Percentiles rank a stretch among this genome's conserved stretches.
Evolutionary conservation across 1,139 yeast species (phyloP).

Genomic region (Yamadazyma epiphylla): DNA sequence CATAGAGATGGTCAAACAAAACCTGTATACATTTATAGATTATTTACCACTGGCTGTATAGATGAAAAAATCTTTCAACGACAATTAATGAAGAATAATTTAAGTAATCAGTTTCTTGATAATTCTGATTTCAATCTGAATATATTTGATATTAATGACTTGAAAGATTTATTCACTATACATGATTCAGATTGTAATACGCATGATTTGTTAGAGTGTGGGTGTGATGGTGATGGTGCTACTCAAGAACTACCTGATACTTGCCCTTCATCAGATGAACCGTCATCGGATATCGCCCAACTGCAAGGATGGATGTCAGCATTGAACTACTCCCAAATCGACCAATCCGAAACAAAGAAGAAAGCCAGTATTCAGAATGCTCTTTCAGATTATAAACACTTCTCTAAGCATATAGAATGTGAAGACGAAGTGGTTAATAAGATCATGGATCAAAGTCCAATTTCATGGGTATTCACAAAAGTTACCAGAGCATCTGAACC

Average conservation of each 20-base stretch:
- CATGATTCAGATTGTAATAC: conserved; percentile 63
- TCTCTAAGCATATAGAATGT: conserved; percentile 35
- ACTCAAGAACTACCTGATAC: too few relatives aligned
- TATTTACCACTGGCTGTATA: conserved; percentile 83
- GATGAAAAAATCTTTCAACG: conserved; percentile 95
- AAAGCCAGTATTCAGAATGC: conserved; percentile 51
- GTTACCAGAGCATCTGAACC: too few relatives aligned
- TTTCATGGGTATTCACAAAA: conserved; percentile 14
- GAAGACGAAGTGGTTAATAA: conserved; percentile 10
- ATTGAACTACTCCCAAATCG: conserved; percentile 36
- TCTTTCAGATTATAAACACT: conserved; percentile 58
- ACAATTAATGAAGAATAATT: conserved; percentile 79
- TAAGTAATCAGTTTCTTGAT: conserved; percentile 71
- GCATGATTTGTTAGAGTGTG: conserved; percentile 78
- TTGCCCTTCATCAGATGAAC: too few relatives aligned
- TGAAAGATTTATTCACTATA: conserved; percentile 72
- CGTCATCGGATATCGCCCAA: conserved; percentile 1
- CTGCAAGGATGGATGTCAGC: conserved; percentile 50
- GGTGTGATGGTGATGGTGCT: conserved; percentile 54
- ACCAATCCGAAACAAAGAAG: conserved; percentile 25
- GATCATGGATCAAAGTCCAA: conserved; percentile 4
- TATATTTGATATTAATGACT: conserved; percentile 59
- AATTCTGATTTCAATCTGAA: conserved; percentile 34
- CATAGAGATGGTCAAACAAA: conserved; percentile 88
- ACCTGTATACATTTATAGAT: conserved; percentile 78